Evolutionary conservation across 83 land plant genomes (phyloP).

Genomic region (Diphasiastrum complanatum): DNA sequence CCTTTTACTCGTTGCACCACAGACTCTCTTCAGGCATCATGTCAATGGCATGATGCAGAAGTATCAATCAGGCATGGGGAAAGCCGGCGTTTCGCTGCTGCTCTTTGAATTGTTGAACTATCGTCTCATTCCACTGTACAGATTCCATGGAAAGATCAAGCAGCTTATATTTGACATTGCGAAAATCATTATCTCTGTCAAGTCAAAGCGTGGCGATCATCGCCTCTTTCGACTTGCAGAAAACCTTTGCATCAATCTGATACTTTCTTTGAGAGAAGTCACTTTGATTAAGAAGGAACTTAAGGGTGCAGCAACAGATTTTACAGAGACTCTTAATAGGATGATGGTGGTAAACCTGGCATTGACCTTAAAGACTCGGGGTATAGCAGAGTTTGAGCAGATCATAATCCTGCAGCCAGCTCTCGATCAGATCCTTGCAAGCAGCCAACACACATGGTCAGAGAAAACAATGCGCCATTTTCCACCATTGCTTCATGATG

Average conservation of each 20-base stretch:
- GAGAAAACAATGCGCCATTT: conserved; percentile 89
- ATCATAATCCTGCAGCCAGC: conserved; percentile 56
- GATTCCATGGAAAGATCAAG: conserved; percentile 82
- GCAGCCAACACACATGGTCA: conserved; percentile 94
- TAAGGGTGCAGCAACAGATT: conserved; percentile 86
- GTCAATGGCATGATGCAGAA: conserved; percentile 1
- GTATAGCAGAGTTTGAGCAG: conserved; percentile 94
- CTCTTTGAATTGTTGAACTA: neutral
- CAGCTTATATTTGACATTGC: conserved; percentile 78
- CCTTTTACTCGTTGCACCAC: conserved; percentile 11
- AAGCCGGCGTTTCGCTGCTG: neutral
- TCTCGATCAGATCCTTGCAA: conserved; percentile 74
- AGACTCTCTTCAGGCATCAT: conserved; percentile 7
- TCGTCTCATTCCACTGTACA: conserved; percentile 19
- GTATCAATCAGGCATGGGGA: neutral
- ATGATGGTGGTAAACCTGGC: conserved; percentile 78
- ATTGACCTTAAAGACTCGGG: conserved; percentile 95
- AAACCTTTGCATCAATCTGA: conserved; percentile 87
- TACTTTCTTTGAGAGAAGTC: conserved; percentile 71
- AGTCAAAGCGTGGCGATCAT: conserved; percentile 90
- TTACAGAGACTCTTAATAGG: conserved; percentile 89
- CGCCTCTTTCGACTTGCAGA: conserved; percentile 95
- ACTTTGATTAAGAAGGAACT: conserved; percentile 76
- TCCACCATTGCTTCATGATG: conserved; percentile 70
- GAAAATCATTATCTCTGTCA: conserved; percentile 65